Base-by-base conservation (phyloP, 805 yeast genomes). In the Pichia manshurica region DNA sequence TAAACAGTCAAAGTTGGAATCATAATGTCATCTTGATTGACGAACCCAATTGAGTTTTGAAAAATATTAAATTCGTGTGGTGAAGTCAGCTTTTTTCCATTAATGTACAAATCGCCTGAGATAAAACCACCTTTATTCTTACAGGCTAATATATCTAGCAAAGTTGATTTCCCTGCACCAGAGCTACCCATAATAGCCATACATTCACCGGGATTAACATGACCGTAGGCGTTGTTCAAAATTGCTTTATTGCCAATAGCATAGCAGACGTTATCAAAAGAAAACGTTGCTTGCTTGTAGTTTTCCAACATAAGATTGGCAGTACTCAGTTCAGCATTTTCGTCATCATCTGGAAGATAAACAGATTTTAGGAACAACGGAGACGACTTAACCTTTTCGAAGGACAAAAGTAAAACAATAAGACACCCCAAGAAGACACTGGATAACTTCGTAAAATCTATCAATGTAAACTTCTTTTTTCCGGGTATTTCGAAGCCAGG, bases 181-280 rank as follows among this genome's bases (percentile, higher is more conserved):
- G 97, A 90, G 1, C 97, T 97, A 39, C 99, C 99, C 96, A 93
- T 87, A 37, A 93, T 88, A 0, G 99, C 98, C 62, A 89, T 64
- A 52, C 95, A 84, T 62, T 89, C 89, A 34, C 96, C 84, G 2
- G 97, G 96, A 44, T 79, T 78, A 3, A 82, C 96, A 13, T 79
- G 56, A 9, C 99, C 99, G 55, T 78, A 80, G 0, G 87, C 74
- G 25, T 75, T 71, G 12, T 75, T 72, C 49, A 93, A 72, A 4
- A 93, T 81, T 16, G 65, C 67, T 21, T 69, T 74, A 0, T 70
- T 70, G 10, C 79, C 77, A 0, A 81, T 73, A 1, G 69, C 62
- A 60, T 91, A 93, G 3, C 77, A 66, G 10, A 93, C 74, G 46
- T 81, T 74, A 43, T 83, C 84, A 68, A 93, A 93, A 4, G 93